Percentiles rank a stretch among this genome's conserved stretches.
Evolutionary conservation across 345 rosid species (phyloP).

Genomic region (Hypericum androsaemum): DNA sequence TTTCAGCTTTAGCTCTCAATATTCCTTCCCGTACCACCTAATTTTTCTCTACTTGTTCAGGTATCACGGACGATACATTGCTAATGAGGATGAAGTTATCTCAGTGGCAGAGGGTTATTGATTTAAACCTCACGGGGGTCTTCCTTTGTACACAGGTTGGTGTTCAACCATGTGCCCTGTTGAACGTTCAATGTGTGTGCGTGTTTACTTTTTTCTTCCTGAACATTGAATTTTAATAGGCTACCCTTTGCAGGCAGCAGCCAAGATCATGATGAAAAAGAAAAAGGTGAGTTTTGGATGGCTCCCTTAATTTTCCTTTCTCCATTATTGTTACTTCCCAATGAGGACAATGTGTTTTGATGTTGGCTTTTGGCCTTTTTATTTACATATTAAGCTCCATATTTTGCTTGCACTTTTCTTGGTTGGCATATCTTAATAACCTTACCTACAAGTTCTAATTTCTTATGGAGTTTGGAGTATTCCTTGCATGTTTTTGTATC

Average conservation of each 20-base stretch:
- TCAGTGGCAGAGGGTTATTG: conserved; percentile 94
- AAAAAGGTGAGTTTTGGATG: conserved; percentile 38
- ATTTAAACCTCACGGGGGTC: conserved; percentile 88
- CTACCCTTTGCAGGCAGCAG: conserved; percentile 67
- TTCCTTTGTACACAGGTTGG: conserved; percentile 91
- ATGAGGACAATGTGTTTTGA: not conserved
- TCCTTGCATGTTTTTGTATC: too few relatives aligned
- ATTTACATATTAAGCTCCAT: too few relatives aligned
- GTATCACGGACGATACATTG: conserved; percentile 81
- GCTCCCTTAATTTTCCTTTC: not conserved
- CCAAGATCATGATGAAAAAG: conserved; percentile 94
- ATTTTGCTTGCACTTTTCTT: too few relatives aligned
- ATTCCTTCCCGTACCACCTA: conserved; percentile 13
- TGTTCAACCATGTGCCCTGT: conserved; percentile 8
- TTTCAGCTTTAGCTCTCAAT: conserved; percentile 10
- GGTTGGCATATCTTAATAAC: too few relatives aligned
- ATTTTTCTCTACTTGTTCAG: conserved; percentile 26
- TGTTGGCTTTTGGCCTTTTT: too few relatives aligned
- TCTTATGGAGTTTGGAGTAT: too few relatives aligned
- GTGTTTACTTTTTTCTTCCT: conserved; percentile 1
- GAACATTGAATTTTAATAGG: conserved; percentile 15
- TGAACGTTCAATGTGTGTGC: conserved; percentile 1
- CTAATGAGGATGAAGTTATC: conserved; percentile 85
- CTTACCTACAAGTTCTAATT: too few relatives aligned
- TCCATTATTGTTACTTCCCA: not conserved